These are phyloP conservation scores for Dissophora globulifera DNA, from an alignment of 192 early-diverging fungal genomes.

Conservation along the genomic window DNA sequence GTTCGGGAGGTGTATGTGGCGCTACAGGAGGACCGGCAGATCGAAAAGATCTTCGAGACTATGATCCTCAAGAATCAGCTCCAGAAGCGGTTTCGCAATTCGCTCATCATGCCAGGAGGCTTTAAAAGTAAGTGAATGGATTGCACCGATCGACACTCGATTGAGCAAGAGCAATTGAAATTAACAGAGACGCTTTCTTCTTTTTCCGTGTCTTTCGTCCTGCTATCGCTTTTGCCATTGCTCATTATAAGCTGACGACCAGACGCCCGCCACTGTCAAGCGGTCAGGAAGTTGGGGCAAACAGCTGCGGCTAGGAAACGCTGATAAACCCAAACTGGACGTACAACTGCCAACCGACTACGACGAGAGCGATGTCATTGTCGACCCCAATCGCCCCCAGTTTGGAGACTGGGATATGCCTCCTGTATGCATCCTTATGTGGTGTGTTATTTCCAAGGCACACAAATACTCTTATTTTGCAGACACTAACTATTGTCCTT, in stretches of 20 bases:
- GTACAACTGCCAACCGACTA: slow-evolving; percentile 37
- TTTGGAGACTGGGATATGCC: slow-evolving; percentile 50
- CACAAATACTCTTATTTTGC: too few relatives aligned
- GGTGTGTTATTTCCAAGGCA: too few relatives aligned
- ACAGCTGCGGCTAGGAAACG: slow-evolving; percentile 45
- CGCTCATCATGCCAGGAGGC: slow-evolving; percentile 52
- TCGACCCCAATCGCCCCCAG: slow-evolving; percentile 49
- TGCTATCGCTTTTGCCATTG: not conserved
- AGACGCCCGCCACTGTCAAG: slow-evolving; percentile 45
- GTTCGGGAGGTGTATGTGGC: slow-evolving; percentile 64
- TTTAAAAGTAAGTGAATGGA: slow-evolving; percentile 20
- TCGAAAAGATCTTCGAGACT: slow-evolving; percentile 58
- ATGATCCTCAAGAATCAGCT: slow-evolving; percentile 62
- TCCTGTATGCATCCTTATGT: slow-evolving; percentile 33
- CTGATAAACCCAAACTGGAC: slow-evolving; percentile 49
- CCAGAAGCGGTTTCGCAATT: slow-evolving; percentile 56
- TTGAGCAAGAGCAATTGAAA: too few relatives aligned
- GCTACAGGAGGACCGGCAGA: slow-evolving; percentile 62
- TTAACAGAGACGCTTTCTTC: too few relatives aligned
- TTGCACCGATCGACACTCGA: too few relatives aligned
- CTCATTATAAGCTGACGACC: slow-evolving; percentile 22
- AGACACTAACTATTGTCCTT: too few relatives aligned
- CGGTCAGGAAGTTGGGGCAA: slow-evolving; percentile 54
- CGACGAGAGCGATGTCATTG: slow-evolving; percentile 32
- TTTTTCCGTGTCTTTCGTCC: too few relatives aligned